phyloP scores from a whole-genome alignment of 75 land plant genomes.

The Chamaecyparis obtusa region DNA sequence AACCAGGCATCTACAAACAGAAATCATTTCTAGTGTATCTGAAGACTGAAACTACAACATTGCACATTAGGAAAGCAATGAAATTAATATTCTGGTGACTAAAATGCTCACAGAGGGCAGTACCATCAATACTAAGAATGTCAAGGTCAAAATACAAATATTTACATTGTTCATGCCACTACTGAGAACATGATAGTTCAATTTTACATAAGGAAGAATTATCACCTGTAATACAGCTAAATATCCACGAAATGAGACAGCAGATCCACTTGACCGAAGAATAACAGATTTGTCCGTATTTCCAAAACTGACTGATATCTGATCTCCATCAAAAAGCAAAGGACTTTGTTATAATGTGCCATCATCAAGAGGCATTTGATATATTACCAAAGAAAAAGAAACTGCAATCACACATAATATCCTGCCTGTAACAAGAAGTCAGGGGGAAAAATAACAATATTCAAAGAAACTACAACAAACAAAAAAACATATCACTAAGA shows the following conservation, averaged over 20 bases:
- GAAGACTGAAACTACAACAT: neutral
- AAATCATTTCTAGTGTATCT: neutral
- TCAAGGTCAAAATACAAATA: neutral
- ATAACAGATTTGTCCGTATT: constrained; percentile 24
- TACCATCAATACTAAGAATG: neutral
- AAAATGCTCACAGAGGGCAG: neutral
- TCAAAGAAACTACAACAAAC: neutral
- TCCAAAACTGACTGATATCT: constrained; percentile 67
- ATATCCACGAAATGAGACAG: constrained; percentile 67
- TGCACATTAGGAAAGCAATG: neutral
- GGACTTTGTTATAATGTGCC: neutral
- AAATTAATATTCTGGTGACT: neutral
- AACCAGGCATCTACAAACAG: neutral
- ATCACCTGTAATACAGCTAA: constrained; percentile 65
- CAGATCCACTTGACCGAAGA: constrained; percentile 57
- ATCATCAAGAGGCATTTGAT: constrained; percentile 1
- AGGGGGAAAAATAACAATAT: neutral
- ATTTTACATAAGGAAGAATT: neutral
- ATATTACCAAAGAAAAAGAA: neutral
- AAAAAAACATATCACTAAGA: neutral
- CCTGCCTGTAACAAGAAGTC: neutral
- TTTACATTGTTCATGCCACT: neutral
- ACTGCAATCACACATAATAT: neutral
- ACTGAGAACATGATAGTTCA: neutral
- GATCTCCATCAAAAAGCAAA: constrained; percentile 9